Percentiles rank a stretch among this genome's conserved stretches.
Conservation (phyloP, 2,329 filamentous ascomycete genomes). For the Nigrospora osmanthi region DNA sequence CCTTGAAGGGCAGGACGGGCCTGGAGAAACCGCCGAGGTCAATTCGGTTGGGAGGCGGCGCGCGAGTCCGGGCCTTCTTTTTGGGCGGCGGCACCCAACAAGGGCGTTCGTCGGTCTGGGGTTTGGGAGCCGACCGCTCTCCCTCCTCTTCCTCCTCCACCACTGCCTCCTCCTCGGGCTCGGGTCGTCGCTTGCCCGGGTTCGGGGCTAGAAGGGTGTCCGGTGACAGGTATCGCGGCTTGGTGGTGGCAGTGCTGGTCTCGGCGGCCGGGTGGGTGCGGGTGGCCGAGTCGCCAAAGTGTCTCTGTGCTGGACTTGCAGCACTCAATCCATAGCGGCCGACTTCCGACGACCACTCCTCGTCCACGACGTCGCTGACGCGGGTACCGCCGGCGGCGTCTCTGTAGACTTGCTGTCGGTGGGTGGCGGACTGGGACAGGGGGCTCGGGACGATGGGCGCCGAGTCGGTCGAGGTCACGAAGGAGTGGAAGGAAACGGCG, state of each 20-base stretch:
- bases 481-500: conserved; percentile 9
- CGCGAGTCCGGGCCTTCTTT: conserved; percentile 41
- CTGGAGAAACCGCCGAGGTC: conserved; percentile 28
- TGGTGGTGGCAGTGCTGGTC: background rate
- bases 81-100: conserved; percentile 10
- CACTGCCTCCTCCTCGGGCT: conserved; percentile 8
- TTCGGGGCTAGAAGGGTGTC: no score
- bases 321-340: conserved; percentile 21
- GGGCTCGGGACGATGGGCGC: conserved; percentile 5
- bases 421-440: conserved; percentile 7
- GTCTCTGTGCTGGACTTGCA: conserved; percentile 7
- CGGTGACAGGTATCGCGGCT: no score
- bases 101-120: background rate
- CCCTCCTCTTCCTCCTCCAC: background rate
- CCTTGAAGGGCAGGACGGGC: conserved; percentile 16
- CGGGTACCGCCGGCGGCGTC: conserved; percentile 11
- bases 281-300: no score
- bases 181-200: background rate
- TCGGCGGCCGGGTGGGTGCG: no score
- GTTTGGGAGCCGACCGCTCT: background rate
- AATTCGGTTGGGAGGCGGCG: conserved; percentile 35
- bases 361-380: conserved; percentile 4
- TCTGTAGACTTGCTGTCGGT: conserved; percentile 14
- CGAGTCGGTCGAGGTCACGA: conserved; percentile 10
- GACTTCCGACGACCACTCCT: conserved; percentile 16